Evolutionary conservation across 1,139 yeast genomes (phyloP), one percentile per base, ranked within the genome.

Genomic region (Sugiyamaella novakii): DNA sequence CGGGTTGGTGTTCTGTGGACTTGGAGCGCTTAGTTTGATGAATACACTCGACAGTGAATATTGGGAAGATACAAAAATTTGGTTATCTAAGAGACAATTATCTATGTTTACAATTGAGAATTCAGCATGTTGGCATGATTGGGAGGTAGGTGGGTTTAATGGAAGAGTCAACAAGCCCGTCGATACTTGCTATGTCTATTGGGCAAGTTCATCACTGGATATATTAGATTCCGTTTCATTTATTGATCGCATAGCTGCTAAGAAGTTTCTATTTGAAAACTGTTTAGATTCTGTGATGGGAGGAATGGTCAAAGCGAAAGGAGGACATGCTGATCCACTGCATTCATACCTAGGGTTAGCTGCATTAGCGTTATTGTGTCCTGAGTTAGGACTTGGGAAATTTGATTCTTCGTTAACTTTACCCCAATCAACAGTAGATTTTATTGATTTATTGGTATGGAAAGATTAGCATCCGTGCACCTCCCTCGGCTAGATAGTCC

Each of bases 141-240:
- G 68, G n/a, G 84, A 78, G 56, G 62, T 27, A 27, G 97, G 97
- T 1, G 95, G 95, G 0, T 84, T 88, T 64, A 88, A 89, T 65
- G 98, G 98, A 0, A 73, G 98, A 44, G 81, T 80, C 21, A 88
- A 89, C 64, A 92, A 92, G 64, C 78, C 76, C 46, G 84, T 86
- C 3, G 98, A 92, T 65, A 86, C 96, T 0, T 92, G 98, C 69
- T 92, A 92, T 66, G 79, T 87, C 6, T 92, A 91, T 77, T 92
- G 98, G 98, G 79, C 81, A 43, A 66, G 81, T 7, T 94, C 80
- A 1, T 73, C 88, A 7, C 69, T 89, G 52, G 63, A 64, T 1
- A 54, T 84, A 41, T 65, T 83, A 10, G 65, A 55, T 2, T 59
- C 57, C 22, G 43, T 39, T 29, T 58, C 58, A 0, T 62, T 80